Evolutionary conservation across 2,329 filamentous ascomycete genomes (phyloP).

Genomic region (Sclerotinia minor): DNA sequence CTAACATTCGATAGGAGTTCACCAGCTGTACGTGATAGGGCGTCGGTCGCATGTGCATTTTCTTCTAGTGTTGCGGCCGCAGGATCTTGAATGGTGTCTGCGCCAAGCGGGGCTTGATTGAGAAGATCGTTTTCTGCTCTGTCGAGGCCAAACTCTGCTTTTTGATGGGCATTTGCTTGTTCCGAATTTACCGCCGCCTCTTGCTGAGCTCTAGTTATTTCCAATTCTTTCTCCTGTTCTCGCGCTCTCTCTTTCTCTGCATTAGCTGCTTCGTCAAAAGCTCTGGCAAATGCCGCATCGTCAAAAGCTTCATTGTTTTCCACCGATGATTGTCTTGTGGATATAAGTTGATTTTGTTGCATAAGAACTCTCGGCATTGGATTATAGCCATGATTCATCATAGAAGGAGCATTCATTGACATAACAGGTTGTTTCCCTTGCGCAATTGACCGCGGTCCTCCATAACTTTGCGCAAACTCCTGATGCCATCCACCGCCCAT

Average conservation of each 20-base stretch:
- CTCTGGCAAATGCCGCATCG: conserved; percentile 55
- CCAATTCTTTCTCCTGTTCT: conserved; percentile 31
- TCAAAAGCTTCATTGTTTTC: conserved; percentile 49
- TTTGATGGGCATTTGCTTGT: conserved; percentile 21
- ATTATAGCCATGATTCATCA: neutral
- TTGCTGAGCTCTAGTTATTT: conserved; percentile 23
- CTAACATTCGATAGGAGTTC: conserved; percentile 68
- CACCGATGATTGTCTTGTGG: conserved; percentile 33
- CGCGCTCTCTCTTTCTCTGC: conserved; percentile 28
- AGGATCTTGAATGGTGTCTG: conserved; percentile 40
- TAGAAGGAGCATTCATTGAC: conserved; percentile 25
- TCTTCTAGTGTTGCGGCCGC: conserved; percentile 39
- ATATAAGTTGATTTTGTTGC: conserved; percentile 16
- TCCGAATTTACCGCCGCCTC: conserved; percentile 26
- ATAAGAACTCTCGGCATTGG: conserved; percentile 26
- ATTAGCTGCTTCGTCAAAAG: conserved; percentile 48
- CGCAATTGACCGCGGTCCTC: neutral
- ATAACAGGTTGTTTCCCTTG: conserved; percentile 13
- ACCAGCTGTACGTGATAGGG: conserved; percentile 70
- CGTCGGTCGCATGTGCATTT: conserved; percentile 50
- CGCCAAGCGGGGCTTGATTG: conserved; percentile 39
- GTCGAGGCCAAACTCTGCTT: conserved; percentile 11
- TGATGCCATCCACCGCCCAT: conserved; percentile 53
- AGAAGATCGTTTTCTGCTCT: conserved; percentile 25
- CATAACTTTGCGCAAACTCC: conserved; percentile 49